Base-by-base conservation (phyloP, 2,329 filamentous ascomycete genomes). In the Metarhizium album region DNA sequence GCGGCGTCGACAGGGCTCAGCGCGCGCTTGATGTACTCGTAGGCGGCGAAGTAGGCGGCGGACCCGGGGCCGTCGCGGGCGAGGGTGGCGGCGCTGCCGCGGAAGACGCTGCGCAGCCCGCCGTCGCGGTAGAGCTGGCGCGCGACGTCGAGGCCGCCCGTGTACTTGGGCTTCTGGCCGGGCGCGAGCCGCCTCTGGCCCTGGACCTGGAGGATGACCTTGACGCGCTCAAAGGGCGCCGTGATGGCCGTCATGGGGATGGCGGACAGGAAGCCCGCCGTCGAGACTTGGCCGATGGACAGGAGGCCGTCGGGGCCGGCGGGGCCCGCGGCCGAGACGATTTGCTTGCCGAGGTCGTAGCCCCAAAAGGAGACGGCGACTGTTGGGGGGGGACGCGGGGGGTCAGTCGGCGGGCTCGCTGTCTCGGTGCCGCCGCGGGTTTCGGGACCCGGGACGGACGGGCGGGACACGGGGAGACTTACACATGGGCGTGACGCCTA, bases 401-500 rank as follows among this genome's bases (percentile, higher is more conserved):
- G 16, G 37, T 40, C 20, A 9, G 3, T 49, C 20, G n/a, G n/a
- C n/a, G n/a, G n/a, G n/a, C n/a, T n/a, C n/a, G n/a, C n/a, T n/a
- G n/a, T n/a, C n/a, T n/a, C n/a, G n/a, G n/a, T n/a, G n/a, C n/a
- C n/a, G n/a, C n/a, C n/a, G n/a, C n/a, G n/a, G n/a, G n/a, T n/a
- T n/a, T n/a, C n/a, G n/a, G n/a, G n/a, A n/a, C n/a, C n/a, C n/a
- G n/a, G n/a, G n/a, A n/a, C n/a, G n/a, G n/a, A n/a, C n/a, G n/a
- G n/a, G n/a, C n/a, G n/a, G n/a, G n/a, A n/a, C n/a, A n/a, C n/a
- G 3, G 42, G 16, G 16, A 42, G 42, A 81, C 90, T 71, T 79
- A 96, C 90, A 98, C 93, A 98, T 98, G 50, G 93, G 93, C 54
- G 93, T 98, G 16, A 98, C 93, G 49, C 93, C 93, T 9, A 96